phyloP scores from a whole-genome alignment of 2,329 filamentous ascomycete species.

The Graphilbum sp. region DNA sequence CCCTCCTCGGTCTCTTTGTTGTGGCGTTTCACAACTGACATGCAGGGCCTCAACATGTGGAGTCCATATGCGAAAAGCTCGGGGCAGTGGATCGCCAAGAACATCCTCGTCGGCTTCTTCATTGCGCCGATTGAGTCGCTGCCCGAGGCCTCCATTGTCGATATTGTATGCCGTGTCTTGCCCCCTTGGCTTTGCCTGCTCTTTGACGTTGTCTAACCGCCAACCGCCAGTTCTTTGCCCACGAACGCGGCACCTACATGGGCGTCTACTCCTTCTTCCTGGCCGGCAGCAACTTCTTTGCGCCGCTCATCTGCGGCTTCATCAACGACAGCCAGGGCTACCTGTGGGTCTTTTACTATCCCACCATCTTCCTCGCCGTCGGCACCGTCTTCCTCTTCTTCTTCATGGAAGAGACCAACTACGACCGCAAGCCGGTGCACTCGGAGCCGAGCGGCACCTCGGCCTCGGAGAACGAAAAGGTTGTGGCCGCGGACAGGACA shows the following conservation, averaged over 20 bases:
- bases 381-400: slow-evolving; percentile 38
- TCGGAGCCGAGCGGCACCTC: too few relatives aligned
- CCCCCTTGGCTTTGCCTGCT: too few relatives aligned
- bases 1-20: too few relatives aligned
- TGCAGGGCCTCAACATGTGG: slow-evolving; percentile 19
- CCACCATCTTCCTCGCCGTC: slow-evolving; percentile 33
- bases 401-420: slow-evolving; percentile 45
- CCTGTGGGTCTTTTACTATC: slow-evolving; percentile 36
- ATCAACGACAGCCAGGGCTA: slow-evolving; percentile 30
- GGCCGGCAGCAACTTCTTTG: slow-evolving; percentile 26
- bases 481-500: neutral
- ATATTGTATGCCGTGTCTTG: too few relatives aligned
- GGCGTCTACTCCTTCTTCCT: slow-evolving; percentile 26
- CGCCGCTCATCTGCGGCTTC: slow-evolving; percentile 31
- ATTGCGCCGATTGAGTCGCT: slow-evolving; percentile 28
- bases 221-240: slow-evolving; percentile 13
- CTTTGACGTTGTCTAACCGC: too few relatives aligned
- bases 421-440: too few relatives aligned
- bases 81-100: slow-evolving; percentile 27
- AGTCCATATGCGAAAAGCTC: slow-evolving; percentile 21
- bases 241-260: slow-evolving; percentile 20
- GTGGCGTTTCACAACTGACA: too few relatives aligned
- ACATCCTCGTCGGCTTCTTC: slow-evolving; percentile 26
- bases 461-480: slow-evolving; percentile 15
- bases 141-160: slow-evolving; percentile 20